phyloP scores from a whole-genome alignment of 805 yeast species.

The Maudiozyma pseudohumilis region DNA sequence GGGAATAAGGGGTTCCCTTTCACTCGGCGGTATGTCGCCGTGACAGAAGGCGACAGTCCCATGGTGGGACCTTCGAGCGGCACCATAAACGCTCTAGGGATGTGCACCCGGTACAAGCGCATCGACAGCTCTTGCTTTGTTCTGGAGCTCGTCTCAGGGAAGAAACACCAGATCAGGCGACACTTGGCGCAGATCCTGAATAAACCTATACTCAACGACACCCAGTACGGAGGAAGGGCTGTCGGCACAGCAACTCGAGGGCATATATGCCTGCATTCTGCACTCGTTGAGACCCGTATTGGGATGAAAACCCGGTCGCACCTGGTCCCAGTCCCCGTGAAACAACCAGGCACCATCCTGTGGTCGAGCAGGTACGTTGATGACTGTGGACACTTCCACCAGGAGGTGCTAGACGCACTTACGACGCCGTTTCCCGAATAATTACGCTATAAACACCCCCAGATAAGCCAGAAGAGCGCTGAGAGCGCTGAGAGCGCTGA shows the following conservation, averaged over 20 bases:
- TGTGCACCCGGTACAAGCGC: constrained; percentile 12
- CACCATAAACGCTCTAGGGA: constrained; percentile 8
- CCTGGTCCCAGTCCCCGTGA: constrained; percentile 23
- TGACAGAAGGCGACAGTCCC: constrained; percentile 9
- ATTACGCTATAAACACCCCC: too few relatives aligned
- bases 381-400: constrained; percentile 5
- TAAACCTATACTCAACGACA: constrained; percentile 28
- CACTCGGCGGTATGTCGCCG: constrained; percentile 30
- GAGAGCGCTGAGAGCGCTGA: too few relatives aligned
- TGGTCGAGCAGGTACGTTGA: constrained; percentile 7
- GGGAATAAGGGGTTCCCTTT: constrained; percentile 31
- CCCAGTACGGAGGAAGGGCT: constrained; percentile 15
- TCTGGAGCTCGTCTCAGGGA: constrained; percentile 31
- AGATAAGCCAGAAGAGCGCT: too few relatives aligned
- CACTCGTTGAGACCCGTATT: constrained; percentile 24
- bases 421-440: too few relatives aligned
- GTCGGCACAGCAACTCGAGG: constrained; percentile 3
- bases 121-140: constrained; percentile 18
- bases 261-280: constrained; percentile 34
- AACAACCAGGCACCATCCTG: neutral
- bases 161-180: constrained; percentile 33
- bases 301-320: constrained; percentile 25
- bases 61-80: constrained; percentile 5
- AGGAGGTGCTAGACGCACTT: neutral
- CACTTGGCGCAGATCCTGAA: constrained; percentile 20